A percentile compares a stretch with the other conserved stretches of the same genome.
phyloP scores from a whole-genome alignment of 257 asterid genomes.

The Lavandula angustifolia region DNA sequence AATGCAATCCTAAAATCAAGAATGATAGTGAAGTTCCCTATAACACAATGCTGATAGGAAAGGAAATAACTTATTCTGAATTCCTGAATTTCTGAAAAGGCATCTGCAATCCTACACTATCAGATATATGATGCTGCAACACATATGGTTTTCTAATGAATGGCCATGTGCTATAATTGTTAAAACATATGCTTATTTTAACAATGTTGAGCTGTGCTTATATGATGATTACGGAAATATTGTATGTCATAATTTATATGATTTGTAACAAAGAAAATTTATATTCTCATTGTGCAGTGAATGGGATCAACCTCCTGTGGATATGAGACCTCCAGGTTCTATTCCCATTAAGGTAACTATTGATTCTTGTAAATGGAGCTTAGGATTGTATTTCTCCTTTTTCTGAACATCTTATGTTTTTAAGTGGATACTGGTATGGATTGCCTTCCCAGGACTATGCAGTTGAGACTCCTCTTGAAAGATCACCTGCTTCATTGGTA shows the following conservation, averaged over 20 bases:
- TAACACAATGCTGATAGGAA: neutral
- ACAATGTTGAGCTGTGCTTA: neutral
- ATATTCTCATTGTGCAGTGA: constrained; percentile 57
- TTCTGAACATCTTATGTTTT: constrained; percentile 13
- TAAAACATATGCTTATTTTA: too few species aligned
- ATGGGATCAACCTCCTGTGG: constrained; percentile 97
- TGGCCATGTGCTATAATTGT: neutral
- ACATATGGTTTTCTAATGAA: neutral
- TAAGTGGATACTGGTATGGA: constrained; percentile 13
- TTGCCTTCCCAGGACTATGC: constrained; percentile 74
- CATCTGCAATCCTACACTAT: neutral
- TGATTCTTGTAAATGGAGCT: constrained; percentile 21
- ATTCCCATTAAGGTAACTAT: constrained; percentile 64
- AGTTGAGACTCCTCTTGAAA: constrained; percentile 77
- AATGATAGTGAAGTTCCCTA: neutral
- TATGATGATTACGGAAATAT: neutral
- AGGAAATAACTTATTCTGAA: neutral
- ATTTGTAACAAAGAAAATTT: constrained; percentile 3
- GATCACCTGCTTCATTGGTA: constrained; percentile 40
- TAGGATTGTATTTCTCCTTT: constrained; percentile 8
- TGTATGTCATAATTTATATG: constrained; percentile 7
- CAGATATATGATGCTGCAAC: constrained; percentile 14
- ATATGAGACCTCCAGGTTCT: constrained; percentile 85
- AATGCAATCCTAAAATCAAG: constrained; percentile 2
- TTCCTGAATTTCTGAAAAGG: neutral